These are phyloP conservation scores for Barbatosphaeria neglecta DNA, from an alignment of 495 filamentous ascomycete species.

Conservation along the genomic window DNA sequence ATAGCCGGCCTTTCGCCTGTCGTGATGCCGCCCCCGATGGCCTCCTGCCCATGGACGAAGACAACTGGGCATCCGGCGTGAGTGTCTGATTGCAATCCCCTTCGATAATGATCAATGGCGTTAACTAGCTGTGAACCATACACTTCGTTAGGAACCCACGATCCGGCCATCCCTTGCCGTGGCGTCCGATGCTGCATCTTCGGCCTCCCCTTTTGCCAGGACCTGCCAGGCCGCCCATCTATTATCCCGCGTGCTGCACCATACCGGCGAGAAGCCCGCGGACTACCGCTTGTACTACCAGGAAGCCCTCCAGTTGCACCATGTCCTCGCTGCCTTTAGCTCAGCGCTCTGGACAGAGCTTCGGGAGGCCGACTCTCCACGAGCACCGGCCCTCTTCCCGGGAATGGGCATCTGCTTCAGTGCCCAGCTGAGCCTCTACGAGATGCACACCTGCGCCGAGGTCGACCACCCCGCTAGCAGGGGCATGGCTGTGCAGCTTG, in stretches of 20 bases:
- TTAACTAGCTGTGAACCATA: too few species aligned
- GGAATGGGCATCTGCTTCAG: neutral
- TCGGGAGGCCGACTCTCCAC: neutral
- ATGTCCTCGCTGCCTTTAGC: neutral
- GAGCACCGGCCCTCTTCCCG: neutral
- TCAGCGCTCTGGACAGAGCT: neutral
- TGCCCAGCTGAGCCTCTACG: slow-evolving; percentile 1
- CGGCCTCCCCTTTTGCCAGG: neutral
- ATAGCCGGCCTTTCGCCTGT: neutral
- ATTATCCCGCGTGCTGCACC: slow-evolving; percentile 1
- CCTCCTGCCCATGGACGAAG: slow-evolving; percentile 1
- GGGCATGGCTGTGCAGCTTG: neutral
- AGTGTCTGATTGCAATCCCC: too few species aligned
- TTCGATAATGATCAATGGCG: too few species aligned
- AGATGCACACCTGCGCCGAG: slow-evolving; percentile 1
- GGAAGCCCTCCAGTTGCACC: slow-evolving; percentile 1
- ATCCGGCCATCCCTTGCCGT: neutral
- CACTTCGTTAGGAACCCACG: neutral
- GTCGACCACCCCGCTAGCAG: neutral
- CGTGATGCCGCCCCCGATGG: neutral
- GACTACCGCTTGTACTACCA: neutral
- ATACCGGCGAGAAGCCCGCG: neutral
- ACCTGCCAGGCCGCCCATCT: slow-evolving; percentile 2
- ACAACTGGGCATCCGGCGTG: neutral
- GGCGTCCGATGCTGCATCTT: neutral